These are phyloP conservation scores for Gossypium bickii DNA, from an alignment of 345 rosid genomes.

Conservation along the genomic window DNA sequence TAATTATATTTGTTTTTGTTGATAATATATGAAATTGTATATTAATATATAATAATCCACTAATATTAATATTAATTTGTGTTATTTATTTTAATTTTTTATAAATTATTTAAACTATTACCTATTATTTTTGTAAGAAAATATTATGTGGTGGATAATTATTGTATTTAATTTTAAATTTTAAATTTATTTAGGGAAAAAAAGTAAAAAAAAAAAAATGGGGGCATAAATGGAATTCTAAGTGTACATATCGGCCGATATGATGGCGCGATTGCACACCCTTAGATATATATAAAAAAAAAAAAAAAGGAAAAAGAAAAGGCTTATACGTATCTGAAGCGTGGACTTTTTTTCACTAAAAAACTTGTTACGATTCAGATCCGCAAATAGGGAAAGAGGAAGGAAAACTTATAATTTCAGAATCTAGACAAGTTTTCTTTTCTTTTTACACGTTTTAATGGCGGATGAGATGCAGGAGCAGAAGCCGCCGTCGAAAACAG, in stretches of 20 bases:
- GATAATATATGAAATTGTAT: too few species aligned
- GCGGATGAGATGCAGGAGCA: constrained; percentile 32
- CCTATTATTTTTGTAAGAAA: too few species aligned
- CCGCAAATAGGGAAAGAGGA: constrained; percentile 15
- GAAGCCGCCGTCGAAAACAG: constrained; percentile 20
- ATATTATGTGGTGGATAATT: too few species aligned
- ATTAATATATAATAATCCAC: too few species aligned
- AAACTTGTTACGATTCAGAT: constrained; percentile 19
- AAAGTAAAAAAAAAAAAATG: too few species aligned
- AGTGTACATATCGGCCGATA: background rate
- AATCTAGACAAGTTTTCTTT: background rate
- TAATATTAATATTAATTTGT: too few species aligned
- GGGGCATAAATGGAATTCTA: constrained; percentile 2
- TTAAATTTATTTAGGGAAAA: too few species aligned
- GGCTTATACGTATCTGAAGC: constrained; percentile 16
- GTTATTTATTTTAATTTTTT: too few species aligned
- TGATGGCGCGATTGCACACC: background rate
- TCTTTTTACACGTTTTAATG: constrained; percentile 26
- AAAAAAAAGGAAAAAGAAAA: background rate
- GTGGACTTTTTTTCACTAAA: constrained; percentile 41
- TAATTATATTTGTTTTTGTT: too few species aligned
- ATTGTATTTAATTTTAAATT: too few species aligned
- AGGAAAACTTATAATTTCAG: background rate
- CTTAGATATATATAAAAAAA: background rate
- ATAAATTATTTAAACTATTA: too few species aligned